Base-by-base conservation (phyloP, 768 basidiomycete genomes). In the Tylopilus vinaceipallidus region DNA sequence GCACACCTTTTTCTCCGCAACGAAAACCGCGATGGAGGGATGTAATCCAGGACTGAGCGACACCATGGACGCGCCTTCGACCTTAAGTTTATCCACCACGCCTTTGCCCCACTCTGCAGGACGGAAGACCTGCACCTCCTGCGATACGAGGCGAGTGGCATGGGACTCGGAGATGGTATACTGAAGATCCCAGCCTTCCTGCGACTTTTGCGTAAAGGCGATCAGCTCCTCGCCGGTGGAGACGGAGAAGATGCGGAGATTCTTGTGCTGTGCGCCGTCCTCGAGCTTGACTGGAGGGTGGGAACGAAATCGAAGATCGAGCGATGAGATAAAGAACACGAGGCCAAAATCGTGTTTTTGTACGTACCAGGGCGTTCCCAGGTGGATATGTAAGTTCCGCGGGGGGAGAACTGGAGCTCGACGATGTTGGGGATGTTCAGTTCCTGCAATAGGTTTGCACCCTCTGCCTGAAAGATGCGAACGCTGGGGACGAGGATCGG, bases 211-310 rank as follows among this genome's bases (percentile, higher is more conserved):
- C 42, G 84, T 79, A 71, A 95, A 95, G 33, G 86, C 74, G 53
- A 86, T 81, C 55, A 95, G 81, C 71, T 98, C 92, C 62, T 90
- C 82, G 38, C 91, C 92, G 0, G 90, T 87, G 10, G 83, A 86
- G 13, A 79, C 84, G 56, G 87, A 87, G 77, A 94, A 99, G 56
- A 98, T 77, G 51, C 90, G 84, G 52, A 95, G 82, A 67, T 99
- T 99, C 75, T 90, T 95, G 78, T 95, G 90, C 70, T 93, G 91
- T 2, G 81, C 66, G 47, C 89, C 91, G 56, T 94, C 94, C 66
- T 93, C 95, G 42, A 89, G 80, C 72, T 97, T 97, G 60, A 83
- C 82, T 80, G 55, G n/a, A 22, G 8, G 39, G 49, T 45, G 42
- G 39, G 47, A 53, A 46, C 40, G 23, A 51, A 47, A 56, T 51